Base-by-base conservation (phyloP, 108 stramenopile genomes). In the Nitzschia palea region DNA sequence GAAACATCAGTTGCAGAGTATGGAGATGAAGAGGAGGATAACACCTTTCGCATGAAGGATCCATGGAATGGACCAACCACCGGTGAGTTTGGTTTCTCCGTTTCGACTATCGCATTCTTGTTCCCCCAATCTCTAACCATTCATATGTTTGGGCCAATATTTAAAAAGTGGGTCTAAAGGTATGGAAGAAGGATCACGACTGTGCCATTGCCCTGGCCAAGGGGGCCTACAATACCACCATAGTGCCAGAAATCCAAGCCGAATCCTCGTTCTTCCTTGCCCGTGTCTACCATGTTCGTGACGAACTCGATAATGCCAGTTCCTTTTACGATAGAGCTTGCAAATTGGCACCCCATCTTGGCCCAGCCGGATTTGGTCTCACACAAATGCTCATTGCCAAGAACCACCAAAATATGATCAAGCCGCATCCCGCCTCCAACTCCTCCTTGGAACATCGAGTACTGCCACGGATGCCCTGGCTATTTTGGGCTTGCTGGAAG, bases 141-240 rank as follows among this genome's bases (percentile, higher is more conserved):
- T n/a, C n/a, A n/a, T n/a, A n/a, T n/a, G n/a, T n/a, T n/a, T n/a
- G n/a, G n/a, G n/a, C n/a, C n/a, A n/a, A n/a, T n/a, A n/a, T 12
- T 30, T 30, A 31, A 9, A 0, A 50, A 82, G 78, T 55, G 15
- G 78, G 76, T 1, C 79, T 94, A 22, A 94, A 89, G 55, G 55
- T 92, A 28, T 94, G 89, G 90, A 94, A 89, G 62, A 94, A 94
- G 73, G 93, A 97, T 64, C 95, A 95, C 65, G 90, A 93, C 50
- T 82, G 92, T 34, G 96, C 95, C 34, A 70, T 89, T 27, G 80
- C 93, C 17, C 84, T 95, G 40, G 92, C 96, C 36, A 93, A 86
- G 65, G 84, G 89, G 0, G 96, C 93, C 31, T 93, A 85, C 79
- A 76, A 66, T 44, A 83, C 81, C 66, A 95, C 94, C 14, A 81